Evolutionary conservation across 1,139 yeast species (phyloP).

Genomic region (Magnusiomyces fungicola): DNA sequence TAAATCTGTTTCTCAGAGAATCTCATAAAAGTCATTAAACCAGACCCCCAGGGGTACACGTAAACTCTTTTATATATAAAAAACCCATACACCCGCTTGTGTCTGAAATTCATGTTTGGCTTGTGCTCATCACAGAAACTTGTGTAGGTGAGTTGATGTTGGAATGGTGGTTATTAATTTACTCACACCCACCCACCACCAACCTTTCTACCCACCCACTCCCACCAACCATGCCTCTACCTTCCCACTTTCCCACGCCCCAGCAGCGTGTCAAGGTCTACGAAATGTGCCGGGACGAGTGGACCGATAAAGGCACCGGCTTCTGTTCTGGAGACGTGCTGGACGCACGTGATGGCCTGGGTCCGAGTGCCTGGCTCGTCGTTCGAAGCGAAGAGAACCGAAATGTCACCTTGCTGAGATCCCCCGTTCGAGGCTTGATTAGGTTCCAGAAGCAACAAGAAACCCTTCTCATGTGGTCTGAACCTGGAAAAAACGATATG

Average conservation of each 20-base stretch:
- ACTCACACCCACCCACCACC: too few relatives aligned
- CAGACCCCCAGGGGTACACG: too few relatives aligned
- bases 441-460: constrained; percentile 94
- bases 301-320: constrained; percentile 95
- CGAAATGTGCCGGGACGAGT: constrained; percentile 67
- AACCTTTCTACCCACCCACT: neutral
- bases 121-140: neutral
- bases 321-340: constrained; percentile 64
- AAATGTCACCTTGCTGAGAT: constrained; percentile 52
- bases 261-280: constrained; percentile 88
- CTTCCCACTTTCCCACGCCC: constrained; percentile 28
- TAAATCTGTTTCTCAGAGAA: too few relatives aligned
- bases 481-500: constrained; percentile 64
- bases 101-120: constrained; percentile 3
- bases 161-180: too few relatives aligned
- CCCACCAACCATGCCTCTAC: neutral
- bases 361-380: constrained; percentile 46
- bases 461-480: constrained; percentile 92
- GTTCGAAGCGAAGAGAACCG: constrained; percentile 68
- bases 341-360: constrained; percentile 17
- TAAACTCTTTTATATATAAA: too few relatives aligned
- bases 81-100: too few relatives aligned
- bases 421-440: constrained; percentile 61
- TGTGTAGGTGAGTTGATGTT: neutral
- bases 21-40: too few relatives aligned